Conservation (phyloP, 805 yeast genomes). For the Danielia oregonensis region DNA sequence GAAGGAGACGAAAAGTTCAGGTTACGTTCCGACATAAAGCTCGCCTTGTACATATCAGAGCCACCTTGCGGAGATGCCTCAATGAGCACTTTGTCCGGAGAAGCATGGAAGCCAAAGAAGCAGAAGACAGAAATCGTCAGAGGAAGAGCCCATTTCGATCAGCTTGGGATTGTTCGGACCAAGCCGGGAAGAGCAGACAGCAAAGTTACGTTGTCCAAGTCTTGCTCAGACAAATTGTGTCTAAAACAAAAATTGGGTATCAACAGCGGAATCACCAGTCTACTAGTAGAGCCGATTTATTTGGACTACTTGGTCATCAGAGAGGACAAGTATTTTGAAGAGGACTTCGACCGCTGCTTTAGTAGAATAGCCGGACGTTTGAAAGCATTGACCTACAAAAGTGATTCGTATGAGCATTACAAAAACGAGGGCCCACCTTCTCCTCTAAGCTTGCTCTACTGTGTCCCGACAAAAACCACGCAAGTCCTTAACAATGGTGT, state of each 20-base stretch:
- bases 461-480: conserved; percentile 16
- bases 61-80: conserved; percentile 92
- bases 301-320: conserved; percentile 52
- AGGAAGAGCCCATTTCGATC: conserved; percentile 60
- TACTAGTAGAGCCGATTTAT: conserved; percentile 30
- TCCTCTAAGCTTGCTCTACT: conserved; percentile 26
- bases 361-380: conserved; percentile 9
- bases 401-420: conserved; percentile 22
- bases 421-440: conserved; percentile 25
- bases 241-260: conserved; percentile 57
- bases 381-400: conserved; percentile 16
- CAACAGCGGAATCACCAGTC: conserved; percentile 42
- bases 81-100: conserved; percentile 38
- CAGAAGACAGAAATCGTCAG: conserved; percentile 28
- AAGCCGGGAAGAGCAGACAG: conserved; percentile 92
- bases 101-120: conserved; percentile 21
- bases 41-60: conserved; percentile 67
- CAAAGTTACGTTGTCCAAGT: conserved; percentile 65
- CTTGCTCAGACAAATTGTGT: conserved; percentile 84
- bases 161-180: conserved; percentile 71
- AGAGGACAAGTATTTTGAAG: conserved; percentile 17
- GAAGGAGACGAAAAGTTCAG: conserved; percentile 16
- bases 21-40: conserved; percentile 33
- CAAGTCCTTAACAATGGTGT: conserved; percentile 57
- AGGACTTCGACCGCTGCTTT: conserved; percentile 43